Base-by-base conservation (phyloP, 345 rosid genomes). In the Melastoma malabathricum region DNA sequence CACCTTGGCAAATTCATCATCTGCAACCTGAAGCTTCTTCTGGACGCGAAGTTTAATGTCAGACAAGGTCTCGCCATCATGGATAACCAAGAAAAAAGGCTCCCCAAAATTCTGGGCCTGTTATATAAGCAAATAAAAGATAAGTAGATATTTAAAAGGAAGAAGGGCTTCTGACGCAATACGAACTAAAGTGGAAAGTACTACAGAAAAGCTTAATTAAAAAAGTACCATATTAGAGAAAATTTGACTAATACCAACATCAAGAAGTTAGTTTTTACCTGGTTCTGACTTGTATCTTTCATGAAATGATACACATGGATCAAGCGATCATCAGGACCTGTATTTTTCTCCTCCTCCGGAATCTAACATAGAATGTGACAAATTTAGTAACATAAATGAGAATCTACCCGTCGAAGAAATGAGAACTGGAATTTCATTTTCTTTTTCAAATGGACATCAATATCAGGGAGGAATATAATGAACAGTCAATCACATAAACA, bases 51-150 rank as follows among this genome's bases (percentile, higher is more conserved):
- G 60, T 74, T 82, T 82, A 45, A 82, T 71, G 43, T 79, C 85
- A 5, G 67, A 56, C 47, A 82, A 65, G 9, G 70, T 76, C 70
- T 82, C 89, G 27, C 77, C 83, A 64, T 79, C 89, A 58, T 53
- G 85, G 62, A 82, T 76, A 18, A 76, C 81, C 57, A 82, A 71
- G 70, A 82, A 79, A 63, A 79, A 82, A 48, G 89, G 89, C 57
- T 82, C 89, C 29, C 85, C 89, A 63, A 82, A 79, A 70, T 82
- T 82, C 56, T 76, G 85, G 12, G 79, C 72, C 70, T 82, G 79
- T 73, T 59, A 34, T 10, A 52, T 39, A 46, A 38, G 41, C 19
- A 34, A 15, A 1, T 16, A 46, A 16, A 15, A 43, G 15, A 51
- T 23, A 15, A 3, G 38, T 20, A 19, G 1, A 10, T 22, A 20